phyloP scores from a whole-genome alignment of 495 filamentous ascomycete species.

The Podospora australis region DNA sequence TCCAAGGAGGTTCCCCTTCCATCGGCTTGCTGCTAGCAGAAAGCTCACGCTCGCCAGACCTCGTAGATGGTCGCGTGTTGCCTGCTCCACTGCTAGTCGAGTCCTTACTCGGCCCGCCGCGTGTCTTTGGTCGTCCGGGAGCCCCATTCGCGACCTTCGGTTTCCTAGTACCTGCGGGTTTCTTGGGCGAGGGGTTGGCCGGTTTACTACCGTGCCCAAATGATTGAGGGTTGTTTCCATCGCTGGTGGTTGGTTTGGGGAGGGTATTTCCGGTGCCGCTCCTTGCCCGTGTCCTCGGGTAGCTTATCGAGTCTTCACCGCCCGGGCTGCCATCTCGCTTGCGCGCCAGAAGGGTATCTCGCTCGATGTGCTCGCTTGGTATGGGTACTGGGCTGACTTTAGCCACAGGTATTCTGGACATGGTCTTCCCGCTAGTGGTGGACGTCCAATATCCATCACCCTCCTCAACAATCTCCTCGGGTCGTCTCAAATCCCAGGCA shows the following conservation, averaged over 20 bases:
- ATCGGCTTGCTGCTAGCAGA: conserved; percentile 56
- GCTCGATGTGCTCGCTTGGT: conserved; percentile 59
- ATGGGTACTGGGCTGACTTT: conserved; percentile 73
- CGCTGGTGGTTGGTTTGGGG: conserved; percentile 43
- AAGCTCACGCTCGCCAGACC: conserved; percentile 46
- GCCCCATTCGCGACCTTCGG: conserved; percentile 34
- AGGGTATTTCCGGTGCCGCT: conserved; percentile 65
- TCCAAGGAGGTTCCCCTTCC: conserved; percentile 94
- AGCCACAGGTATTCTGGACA: conserved; percentile 77
- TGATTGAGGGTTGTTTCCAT: conserved; percentile 3
- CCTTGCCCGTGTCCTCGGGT: conserved; percentile 58
- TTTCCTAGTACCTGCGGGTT: conserved; percentile 35
- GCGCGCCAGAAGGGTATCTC: conserved; percentile 61
- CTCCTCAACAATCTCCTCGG: conserved; percentile 74
- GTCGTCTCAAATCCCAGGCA: conserved; percentile 66
- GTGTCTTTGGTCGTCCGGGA: conserved; percentile 55
- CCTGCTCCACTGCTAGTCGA: conserved; percentile 43
- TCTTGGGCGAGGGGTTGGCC: conserved; percentile 43
- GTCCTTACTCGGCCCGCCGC: conserved; percentile 46
- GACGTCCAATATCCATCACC: conserved; percentile 38
- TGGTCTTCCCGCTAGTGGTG: conserved; percentile 30
- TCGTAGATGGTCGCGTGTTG: conserved; percentile 45
- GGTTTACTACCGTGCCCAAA: conserved; percentile 37
- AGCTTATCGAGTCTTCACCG: conserved; percentile 51
- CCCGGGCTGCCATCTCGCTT: conserved; percentile 54